These are phyloP conservation scores for Chlamydomonas sp. DNA, from an alignment of 139 green algal species.

Conservation along the genomic window DNA sequence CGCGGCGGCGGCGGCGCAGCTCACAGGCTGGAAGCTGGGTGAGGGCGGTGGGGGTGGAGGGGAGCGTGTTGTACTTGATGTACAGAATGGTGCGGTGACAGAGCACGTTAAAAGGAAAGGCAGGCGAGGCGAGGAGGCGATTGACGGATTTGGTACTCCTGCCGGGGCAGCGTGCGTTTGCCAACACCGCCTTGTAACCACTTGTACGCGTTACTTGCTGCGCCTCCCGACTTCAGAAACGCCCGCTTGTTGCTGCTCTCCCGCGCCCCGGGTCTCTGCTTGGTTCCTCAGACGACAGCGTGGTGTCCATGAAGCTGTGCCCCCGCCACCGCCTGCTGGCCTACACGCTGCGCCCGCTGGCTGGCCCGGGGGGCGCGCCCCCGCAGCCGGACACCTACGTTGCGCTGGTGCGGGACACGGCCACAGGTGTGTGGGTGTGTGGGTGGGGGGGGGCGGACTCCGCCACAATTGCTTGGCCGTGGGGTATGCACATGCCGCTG, in stretches of 20 bases:
- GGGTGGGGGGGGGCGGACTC: neutral
- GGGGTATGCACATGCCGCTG: no score
- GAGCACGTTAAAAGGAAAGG: neutral
- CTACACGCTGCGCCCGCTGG: slow-evolving; percentile 40
- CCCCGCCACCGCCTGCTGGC: slow-evolving; percentile 47
- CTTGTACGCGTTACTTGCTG: no score
- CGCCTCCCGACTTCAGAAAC: neutral
- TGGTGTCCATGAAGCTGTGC: slow-evolving; percentile 48
- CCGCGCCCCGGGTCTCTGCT: neutral
- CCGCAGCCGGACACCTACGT: slow-evolving; percentile 7
- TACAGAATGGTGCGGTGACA: neutral
- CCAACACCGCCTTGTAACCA: no score
- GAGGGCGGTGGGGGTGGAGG: neutral
- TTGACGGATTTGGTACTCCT: no score
- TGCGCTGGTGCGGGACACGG: slow-evolving; percentile 35
- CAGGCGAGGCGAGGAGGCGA: no score
- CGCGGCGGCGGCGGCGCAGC: neutral
- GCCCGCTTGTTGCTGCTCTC: neutral
- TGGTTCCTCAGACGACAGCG: neutral
- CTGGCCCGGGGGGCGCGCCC: neutral
- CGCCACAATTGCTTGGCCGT: neutral
- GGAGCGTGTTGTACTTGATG: neutral
- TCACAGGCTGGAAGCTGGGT: neutral
- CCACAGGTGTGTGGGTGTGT: slow-evolving; percentile 18
- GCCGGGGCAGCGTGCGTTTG: no score